A percentile compares a stretch with the other conserved stretches of the same genome.
Evolutionary conservation across 164 flowering plant species (phyloP).

Genomic region (Annona squamosa): DNA sequence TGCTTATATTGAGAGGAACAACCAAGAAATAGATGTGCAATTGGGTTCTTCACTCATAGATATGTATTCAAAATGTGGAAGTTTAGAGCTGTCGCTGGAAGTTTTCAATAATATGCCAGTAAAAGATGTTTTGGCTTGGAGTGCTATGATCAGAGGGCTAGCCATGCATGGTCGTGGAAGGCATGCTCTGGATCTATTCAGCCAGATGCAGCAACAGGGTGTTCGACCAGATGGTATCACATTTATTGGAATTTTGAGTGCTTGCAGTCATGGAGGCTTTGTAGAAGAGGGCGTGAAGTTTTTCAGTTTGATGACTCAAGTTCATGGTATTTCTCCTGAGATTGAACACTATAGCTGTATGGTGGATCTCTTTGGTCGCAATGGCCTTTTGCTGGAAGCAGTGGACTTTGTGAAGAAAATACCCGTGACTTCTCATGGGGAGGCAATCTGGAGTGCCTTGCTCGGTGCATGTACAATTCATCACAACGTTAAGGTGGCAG

Average conservation of each 20-base stretch:
- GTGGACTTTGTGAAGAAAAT: conserved; percentile 36
- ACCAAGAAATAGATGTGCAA: conserved; percentile 36
- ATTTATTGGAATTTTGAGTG: conserved; percentile 65
- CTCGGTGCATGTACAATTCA: conserved; percentile 72
- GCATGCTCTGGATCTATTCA: conserved; percentile 47
- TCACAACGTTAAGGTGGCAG: conserved; percentile 49
- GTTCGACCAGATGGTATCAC: conserved; percentile 63
- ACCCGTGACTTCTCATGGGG: conserved; percentile 25
- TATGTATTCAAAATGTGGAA: conserved; percentile 84
- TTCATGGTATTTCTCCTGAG: conserved; percentile 45
- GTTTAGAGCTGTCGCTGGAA: conserved; percentile 49
- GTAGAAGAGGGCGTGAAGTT: conserved; percentile 50
- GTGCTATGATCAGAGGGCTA: conserved; percentile 57
- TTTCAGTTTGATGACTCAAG: conserved; percentile 51
- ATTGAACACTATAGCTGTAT: conserved; percentile 71
- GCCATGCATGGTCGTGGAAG: conserved; percentile 58
- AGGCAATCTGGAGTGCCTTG: conserved; percentile 64
- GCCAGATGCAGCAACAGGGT: conserved; percentile 39
- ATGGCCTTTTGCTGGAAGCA: conserved; percentile 57
- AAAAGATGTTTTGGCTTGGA: conserved; percentile 64
- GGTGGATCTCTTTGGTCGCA: conserved; percentile 69
- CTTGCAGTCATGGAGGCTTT: conserved; percentile 75
- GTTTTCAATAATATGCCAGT: conserved; percentile 35
- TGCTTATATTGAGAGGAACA: conserved; percentile 40
- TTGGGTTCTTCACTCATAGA: conserved; percentile 69